Conservation (phyloP, 352 stramenopile genomes). For the Phytophthora pseudosyringae region DNA sequence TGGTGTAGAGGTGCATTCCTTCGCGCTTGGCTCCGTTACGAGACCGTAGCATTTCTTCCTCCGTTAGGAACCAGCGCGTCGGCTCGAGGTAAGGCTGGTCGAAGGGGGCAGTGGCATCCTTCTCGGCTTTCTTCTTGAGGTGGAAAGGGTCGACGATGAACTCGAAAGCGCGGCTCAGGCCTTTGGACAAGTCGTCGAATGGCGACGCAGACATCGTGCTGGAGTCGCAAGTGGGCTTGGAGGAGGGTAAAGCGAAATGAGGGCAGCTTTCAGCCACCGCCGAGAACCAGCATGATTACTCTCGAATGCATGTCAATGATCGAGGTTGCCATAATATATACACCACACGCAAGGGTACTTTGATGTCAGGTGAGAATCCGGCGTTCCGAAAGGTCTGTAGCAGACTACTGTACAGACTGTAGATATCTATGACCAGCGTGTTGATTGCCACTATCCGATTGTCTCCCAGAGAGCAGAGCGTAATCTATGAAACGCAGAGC, state of each 20-base stretch:
- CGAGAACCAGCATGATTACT: background rate
- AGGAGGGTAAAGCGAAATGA: conserved; percentile 15
- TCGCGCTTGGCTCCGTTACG: conserved; percentile 45
- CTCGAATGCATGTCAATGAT: background rate
- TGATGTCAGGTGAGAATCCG: too few species aligned
- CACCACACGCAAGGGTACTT: too few species aligned
- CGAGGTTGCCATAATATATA: conserved; percentile 6
- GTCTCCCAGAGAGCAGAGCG: too few species aligned
- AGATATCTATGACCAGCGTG: too few species aligned
- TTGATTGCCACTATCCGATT: too few species aligned
- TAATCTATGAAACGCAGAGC: too few species aligned
- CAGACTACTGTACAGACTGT: too few species aligned
- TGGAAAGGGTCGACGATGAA: conserved; percentile 42
- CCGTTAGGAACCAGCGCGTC: conserved; percentile 61
- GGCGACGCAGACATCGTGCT: conserved; percentile 20
- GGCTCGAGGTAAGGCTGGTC: conserved; percentile 57
- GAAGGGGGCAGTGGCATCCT: conserved; percentile 29
- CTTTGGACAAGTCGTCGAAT: conserved; percentile 19
- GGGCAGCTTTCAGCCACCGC: background rate
- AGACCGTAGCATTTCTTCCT: conserved; percentile 55
- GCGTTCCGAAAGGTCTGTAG: too few species aligned
- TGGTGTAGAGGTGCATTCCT: conserved; percentile 46
- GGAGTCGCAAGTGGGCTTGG: conserved; percentile 3
- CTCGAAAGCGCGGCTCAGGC: conserved; percentile 33
- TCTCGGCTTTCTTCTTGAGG: conserved; percentile 24